Percentiles rank a stretch among this genome's conserved stretches.
These are phyloP conservation scores for Globisporangium takayamanum DNA, from an alignment of 352 stramenopile species.

Conservation along the genomic window DNA sequence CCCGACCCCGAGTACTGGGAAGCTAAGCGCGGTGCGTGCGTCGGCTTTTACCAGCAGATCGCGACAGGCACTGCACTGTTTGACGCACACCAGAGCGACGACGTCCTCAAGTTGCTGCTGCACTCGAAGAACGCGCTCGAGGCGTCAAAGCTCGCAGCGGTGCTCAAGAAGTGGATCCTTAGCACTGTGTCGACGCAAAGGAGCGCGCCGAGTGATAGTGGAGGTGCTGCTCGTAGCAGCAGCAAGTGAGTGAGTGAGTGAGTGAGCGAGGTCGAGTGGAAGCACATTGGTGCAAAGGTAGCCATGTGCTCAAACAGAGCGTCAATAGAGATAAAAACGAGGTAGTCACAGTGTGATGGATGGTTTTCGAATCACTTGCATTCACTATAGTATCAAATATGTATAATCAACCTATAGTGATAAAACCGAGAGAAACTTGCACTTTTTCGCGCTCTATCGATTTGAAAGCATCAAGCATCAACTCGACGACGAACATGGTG, in stretches of 20 bases:
- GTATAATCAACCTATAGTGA: background rate
- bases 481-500: background rate
- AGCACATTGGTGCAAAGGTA: no score
- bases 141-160: conserved; percentile 31
- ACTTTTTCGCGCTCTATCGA: background rate
- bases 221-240: background rate
- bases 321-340: no score
- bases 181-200: background rate
- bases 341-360: no score
- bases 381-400: background rate
- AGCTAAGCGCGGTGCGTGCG: conserved; percentile 58
- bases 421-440: background rate
- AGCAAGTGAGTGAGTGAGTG: no score
- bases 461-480: background rate
- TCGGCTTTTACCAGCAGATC: conserved; percentile 59
- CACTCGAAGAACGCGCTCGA: conserved; percentile 53
- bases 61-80: conserved; percentile 24
- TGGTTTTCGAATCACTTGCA: no score
- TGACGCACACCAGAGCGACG: conserved; percentile 24
- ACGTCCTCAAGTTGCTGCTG: conserved; percentile 43
- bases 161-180: conserved; percentile 37
- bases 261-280: no score
- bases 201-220: background rate
- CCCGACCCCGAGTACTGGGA: conserved; percentile 71
- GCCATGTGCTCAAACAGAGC: no score